Evolutionary conservation across 1,139 yeast species (phyloP), one percentile per base, ranked within the genome.

Genomic region (Casaregolazyma lundiana): DNA sequence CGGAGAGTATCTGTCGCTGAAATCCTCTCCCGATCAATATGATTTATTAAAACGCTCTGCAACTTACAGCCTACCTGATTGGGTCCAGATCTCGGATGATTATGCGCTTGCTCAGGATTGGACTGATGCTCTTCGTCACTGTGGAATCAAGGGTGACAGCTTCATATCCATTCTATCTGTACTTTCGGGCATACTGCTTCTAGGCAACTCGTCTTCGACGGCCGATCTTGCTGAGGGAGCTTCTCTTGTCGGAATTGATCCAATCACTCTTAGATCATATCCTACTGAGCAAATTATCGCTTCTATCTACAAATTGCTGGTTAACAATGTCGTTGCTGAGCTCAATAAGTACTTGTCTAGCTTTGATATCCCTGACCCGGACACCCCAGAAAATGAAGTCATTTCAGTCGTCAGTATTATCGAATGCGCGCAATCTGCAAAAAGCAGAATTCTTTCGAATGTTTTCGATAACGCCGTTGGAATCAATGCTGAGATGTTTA

Each of bases 21-120:
- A 64, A 46, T 36, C 59, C 0, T 52, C 59, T 2, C 65, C 66
- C 2, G 53, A 57, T n/a, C 53, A 59, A 22, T 69, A 69, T 51
- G 61, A 59, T 1, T 56, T 69, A 39, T 58, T 69, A 37, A 53
- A 52, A 18, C 54, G 53, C 35, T 61, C 67, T 1, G 60, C 55
- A 1, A 63, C 69, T 7, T 65, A 56, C 51, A 44, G 50, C n/a
- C 57, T 65, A n/a, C 71, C 68, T 1, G 62, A 54, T 18, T 66
- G 68, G 68, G 68, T 64, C 35, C 57, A 59, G 26, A 61, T 57
- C 46, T 61, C 70, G 1, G 71, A 67, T 41, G 69, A 66, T 50
- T 57, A 63, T 36, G 69, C 70, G 1, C 51, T 66, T 22, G 71
- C 72, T 5, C 63, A 64, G 44, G 72, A 69, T 48, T 69, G 73